Conservation (phyloP, 345 rosid species). For the Lepidium didymum region DNA sequence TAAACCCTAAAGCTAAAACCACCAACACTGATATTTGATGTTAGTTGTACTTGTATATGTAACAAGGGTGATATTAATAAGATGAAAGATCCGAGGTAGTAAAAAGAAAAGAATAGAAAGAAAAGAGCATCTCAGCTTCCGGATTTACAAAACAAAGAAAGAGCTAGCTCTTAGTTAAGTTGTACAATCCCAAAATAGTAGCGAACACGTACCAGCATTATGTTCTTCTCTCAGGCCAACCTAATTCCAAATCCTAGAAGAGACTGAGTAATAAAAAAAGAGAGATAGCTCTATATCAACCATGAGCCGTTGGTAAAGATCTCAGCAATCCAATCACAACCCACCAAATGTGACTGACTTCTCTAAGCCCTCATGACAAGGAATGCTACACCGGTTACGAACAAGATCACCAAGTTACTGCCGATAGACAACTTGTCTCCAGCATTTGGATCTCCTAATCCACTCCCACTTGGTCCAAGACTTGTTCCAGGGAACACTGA, state of each 20-base stretch:
- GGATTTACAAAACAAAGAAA: constrained; percentile 25
- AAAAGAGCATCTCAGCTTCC: constrained; percentile 21
- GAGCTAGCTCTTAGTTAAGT: constrained; percentile 15
- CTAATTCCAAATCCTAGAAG: constrained; percentile 13
- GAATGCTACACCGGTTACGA: constrained; percentile 6
- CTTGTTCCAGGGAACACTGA: constrained; percentile 29
- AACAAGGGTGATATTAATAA: neutral
- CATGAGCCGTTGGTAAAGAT: constrained; percentile 8
- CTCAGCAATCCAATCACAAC: neutral
- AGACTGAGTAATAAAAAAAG: neutral
- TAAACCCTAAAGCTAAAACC: too few species aligned
- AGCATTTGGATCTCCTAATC: constrained; percentile 13
- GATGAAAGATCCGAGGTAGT: neutral
- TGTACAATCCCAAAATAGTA: constrained; percentile 15
- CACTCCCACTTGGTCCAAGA: constrained; percentile 26
- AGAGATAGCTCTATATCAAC: neutral
- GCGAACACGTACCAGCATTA: constrained; percentile 16
- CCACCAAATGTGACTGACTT: neutral
- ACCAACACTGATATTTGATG: too few species aligned
- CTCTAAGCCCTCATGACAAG: constrained; percentile 3
- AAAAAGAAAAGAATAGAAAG: too few species aligned
- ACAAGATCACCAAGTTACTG: neutral
- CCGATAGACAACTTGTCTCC: neutral
- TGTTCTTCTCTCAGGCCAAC: constrained; percentile 12
- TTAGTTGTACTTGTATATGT: too few species aligned